Base-by-base conservation (phyloP, 371 early-diverging fungal species). In the Vairimorpha apis region DNA sequence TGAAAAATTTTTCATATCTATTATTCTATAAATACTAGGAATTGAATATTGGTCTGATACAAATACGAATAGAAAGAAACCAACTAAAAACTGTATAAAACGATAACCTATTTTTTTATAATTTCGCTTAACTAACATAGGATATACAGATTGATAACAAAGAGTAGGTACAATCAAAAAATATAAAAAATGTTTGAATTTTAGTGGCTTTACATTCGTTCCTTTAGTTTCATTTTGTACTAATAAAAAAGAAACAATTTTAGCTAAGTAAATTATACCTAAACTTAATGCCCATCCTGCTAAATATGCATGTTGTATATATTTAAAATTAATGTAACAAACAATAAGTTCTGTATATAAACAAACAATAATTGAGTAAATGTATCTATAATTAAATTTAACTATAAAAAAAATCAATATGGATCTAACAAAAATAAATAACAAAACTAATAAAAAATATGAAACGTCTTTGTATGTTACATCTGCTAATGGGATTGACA, bases 1-100 rank as follows among this genome's bases (percentile, higher is more conserved):
- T 7, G 14, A 38, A 23, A 51, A 0, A 10, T 33, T 29, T 0
- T 33, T 51, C 8, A 21, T 37, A 30, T 62, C 38, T 41, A 56
- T 25, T 3, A 72, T 51, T 41, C 70, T 62, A 47, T 69, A 76
- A 21, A 79, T 70, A n/a, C 70, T 53, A n/a, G 79, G 72, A 7
- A 79, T 63, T 35, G 76, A 58, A 63, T 73, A 73, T 47, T 79
- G 79, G 37, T 79, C 79, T 38, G 77, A 72, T 2, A 79, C 63
- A 68, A 79, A 64, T 4, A 75, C 38, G 38, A 79, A 70, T 7
- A 73, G 47, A 51, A 76, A 66, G 29, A 76, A 41, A 21, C 55
- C 45, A 23, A 64, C 0, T 16, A 72, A 21, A 21, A 74, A 29
- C 29, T 56, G 45, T 16, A 51, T n/a, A 16, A 62, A 3, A 8